Conservation (phyloP, 1,284 basidiomycete species). For the Golubevia sp. region DNA sequence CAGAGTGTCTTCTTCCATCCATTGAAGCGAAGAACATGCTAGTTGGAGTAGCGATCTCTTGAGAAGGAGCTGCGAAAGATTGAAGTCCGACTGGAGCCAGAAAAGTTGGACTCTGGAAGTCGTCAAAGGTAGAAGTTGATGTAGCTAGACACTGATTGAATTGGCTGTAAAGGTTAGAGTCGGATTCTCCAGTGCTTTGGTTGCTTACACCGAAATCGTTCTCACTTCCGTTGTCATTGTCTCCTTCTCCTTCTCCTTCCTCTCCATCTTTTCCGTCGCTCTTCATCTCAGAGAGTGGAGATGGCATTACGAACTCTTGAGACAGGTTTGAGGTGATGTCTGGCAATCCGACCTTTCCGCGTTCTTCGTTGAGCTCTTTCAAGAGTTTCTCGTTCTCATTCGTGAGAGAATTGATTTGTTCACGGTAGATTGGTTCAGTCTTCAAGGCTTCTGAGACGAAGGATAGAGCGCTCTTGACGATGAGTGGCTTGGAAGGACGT, state of each 20-base stretch:
- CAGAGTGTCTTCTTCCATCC: neutral
- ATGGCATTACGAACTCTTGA: neutral
- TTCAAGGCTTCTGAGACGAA: slow-evolving; percentile 43
- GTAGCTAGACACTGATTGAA: too few relatives aligned
- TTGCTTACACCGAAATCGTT: neutral
- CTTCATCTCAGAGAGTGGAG: neutral
- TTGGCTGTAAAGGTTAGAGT: too few relatives aligned
- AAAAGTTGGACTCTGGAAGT: too few relatives aligned
- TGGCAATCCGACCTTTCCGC: slow-evolving; percentile 27
- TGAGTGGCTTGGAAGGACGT: slow-evolving; percentile 43
- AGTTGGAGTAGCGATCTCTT: too few relatives aligned
- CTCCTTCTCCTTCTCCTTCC: neutral
- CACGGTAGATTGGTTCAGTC: slow-evolving; percentile 35
- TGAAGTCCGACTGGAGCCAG: too few relatives aligned
- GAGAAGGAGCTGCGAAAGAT: too few relatives aligned
- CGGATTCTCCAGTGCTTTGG: too few relatives aligned
- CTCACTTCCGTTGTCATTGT: neutral
- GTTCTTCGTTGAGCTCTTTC: slow-evolving; percentile 36
- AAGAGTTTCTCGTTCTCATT: slow-evolving; percentile 33
- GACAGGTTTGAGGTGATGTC: neutral
- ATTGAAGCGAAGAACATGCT: neutral
- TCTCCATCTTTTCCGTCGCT: neutral
- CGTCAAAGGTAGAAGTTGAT: too few relatives aligned
- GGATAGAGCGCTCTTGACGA: slow-evolving; percentile 49
- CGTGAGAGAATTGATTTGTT: slow-evolving; percentile 34